Percentiles rank a stretch among this genome's conserved stretches.
Evolutionary conservation across 495 filamentous ascomycete species (phyloP).

Genomic region (Pseudevernia furfuracea): DNA sequence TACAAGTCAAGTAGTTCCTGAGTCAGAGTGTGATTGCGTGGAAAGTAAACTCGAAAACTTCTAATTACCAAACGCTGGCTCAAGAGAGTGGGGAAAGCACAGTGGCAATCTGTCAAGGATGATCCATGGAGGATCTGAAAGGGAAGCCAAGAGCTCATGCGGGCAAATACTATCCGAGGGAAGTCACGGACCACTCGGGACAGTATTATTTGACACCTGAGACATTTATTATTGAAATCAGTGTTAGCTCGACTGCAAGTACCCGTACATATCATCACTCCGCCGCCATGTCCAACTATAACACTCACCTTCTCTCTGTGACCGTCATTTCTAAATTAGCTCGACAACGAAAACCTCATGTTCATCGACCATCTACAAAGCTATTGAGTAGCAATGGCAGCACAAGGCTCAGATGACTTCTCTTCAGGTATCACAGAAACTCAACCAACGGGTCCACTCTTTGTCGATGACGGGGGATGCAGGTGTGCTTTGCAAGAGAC

Average conservation of each 20-base stretch:
- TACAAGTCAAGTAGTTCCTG: too few relatives aligned
- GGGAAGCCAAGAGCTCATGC: too few relatives aligned
- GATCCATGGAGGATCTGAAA: too few relatives aligned
- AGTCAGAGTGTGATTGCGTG: too few relatives aligned
- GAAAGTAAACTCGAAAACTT: too few relatives aligned
- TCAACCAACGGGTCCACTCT: slow-evolving; percentile 28
- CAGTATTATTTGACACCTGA: background rate
- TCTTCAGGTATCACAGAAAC: background rate
- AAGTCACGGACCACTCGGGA: background rate
- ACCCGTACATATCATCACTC: background rate
- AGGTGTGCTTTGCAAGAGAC: slow-evolving; percentile 31
- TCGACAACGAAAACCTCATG: background rate
- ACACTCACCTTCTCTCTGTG: background rate
- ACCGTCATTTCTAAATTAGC: background rate
- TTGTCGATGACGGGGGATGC: slow-evolving; percentile 36
- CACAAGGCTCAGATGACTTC: background rate
- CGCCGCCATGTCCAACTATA: background rate
- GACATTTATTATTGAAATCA: background rate
- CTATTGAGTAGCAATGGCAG: background rate
- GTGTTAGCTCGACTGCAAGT: background rate
- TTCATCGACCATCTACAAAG: background rate
- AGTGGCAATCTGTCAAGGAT: too few relatives aligned
- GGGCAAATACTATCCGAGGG: too few relatives aligned
- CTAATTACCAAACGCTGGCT: too few relatives aligned
- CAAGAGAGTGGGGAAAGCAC: too few relatives aligned